These are phyloP conservation scores for Tardiomyces digboiensis DNA, from an alignment of 1,139 yeast species.

Conservation along the genomic window DNA sequence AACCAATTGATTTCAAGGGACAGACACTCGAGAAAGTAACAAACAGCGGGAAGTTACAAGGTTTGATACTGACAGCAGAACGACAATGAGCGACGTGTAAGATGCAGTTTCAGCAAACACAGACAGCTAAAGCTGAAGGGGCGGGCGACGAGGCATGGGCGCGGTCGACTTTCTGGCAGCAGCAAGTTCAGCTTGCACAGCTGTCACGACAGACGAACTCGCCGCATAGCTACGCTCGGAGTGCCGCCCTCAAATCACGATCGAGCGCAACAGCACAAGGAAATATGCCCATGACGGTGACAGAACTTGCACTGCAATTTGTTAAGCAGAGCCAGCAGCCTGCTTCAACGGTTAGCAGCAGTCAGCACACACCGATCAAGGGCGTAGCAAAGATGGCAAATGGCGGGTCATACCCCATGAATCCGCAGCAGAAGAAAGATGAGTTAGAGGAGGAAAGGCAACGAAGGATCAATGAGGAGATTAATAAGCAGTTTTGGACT, in stretches of 20 bases:
- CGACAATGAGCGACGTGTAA: neutral
- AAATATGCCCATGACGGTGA: slow-evolving; percentile 20
- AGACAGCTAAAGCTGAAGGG: neutral
- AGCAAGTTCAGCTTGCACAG: slow-evolving; percentile 74
- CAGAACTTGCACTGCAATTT: slow-evolving; percentile 27
- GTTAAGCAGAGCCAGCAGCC: slow-evolving; percentile 10
- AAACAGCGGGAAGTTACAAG: too few relatives aligned
- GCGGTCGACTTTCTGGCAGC: slow-evolving; percentile 65
- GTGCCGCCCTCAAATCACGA: slow-evolving; percentile 72
- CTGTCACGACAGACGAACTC: slow-evolving; percentile 61
- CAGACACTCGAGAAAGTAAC: too few relatives aligned
- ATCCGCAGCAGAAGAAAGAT: slow-evolving; percentile 37
- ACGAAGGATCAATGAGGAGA: slow-evolving; percentile 59
- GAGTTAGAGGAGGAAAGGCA: slow-evolving; percentile 76
- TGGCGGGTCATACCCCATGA: slow-evolving; percentile 15
- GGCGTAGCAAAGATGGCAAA: slow-evolving; percentile 23
- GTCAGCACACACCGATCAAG: slow-evolving; percentile 11
- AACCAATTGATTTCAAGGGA: too few relatives aligned
- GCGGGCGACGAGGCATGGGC: neutral
- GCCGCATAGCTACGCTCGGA: slow-evolving; percentile 88
- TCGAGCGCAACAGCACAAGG: slow-evolving; percentile 11
- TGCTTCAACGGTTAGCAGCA: slow-evolving; percentile 20
- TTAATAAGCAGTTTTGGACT: slow-evolving; percentile 84
- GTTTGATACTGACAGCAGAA: too few relatives aligned
- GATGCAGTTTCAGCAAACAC: neutral